These are phyloP conservation scores for Angophora floribunda DNA, from an alignment of 345 rosid genomes.

Conservation along the genomic window DNA sequence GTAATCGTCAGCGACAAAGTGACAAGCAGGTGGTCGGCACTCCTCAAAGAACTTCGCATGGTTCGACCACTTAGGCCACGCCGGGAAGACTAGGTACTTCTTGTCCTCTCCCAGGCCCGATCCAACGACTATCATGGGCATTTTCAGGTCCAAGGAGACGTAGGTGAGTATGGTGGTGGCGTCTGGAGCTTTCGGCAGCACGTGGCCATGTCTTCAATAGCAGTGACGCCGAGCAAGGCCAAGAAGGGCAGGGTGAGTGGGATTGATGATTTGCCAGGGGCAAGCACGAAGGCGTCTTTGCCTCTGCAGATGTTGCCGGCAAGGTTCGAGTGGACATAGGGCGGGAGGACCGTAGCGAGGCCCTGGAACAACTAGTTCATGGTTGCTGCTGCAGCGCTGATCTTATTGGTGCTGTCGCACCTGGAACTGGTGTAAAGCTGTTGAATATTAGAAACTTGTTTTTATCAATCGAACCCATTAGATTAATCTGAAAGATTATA, in stretches of 20 bases:
- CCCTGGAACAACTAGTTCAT: conserved; percentile 48
- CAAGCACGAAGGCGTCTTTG: neutral
- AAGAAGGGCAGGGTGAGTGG: neutral
- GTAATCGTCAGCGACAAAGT: conserved; percentile 18
- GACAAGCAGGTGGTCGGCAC: conserved; percentile 1
- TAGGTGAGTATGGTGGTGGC: neutral
- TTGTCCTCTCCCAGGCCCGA: conserved; percentile 56
- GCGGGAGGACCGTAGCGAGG: conserved; percentile 32
- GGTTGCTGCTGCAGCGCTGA: conserved; percentile 30
- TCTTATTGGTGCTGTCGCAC: conserved; percentile 42
- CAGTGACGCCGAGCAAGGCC: neutral
- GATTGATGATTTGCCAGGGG: conserved; percentile 16
- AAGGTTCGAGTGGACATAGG: conserved; percentile 29
- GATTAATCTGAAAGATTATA: neutral
- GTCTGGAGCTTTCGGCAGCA: neutral
- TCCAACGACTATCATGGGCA: conserved; percentile 41
- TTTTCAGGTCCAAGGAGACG: neutral
- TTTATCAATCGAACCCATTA: neutral
- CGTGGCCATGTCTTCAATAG: neutral
- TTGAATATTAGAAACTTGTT: neutral
- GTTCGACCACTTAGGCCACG: conserved; percentile 54
- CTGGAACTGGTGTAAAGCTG: conserved; percentile 52
- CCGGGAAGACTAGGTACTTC: conserved; percentile 41
- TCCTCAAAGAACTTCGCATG: conserved; percentile 58
- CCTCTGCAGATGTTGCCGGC: neutral